Base-by-base conservation (phyloP, 331 rosid genomes). In the Spiraea crenata region DNA sequence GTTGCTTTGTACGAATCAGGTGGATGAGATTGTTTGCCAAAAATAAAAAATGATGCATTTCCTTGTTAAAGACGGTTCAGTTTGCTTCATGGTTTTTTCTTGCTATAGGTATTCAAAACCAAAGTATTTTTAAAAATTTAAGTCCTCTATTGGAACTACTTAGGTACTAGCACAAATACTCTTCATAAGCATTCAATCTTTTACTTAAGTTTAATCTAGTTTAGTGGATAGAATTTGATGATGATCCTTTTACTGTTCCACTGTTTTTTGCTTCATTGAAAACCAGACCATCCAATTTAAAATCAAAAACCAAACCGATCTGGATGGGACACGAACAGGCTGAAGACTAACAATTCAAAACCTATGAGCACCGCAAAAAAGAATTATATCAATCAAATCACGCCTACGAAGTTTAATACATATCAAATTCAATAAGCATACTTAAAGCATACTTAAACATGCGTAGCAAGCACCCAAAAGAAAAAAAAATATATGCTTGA, bases 401-500 rank as follows among this genome's bases (percentile, higher is more conserved):
- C 31, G 2, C 31, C 31, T 25, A 25, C 31, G 2, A 25, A 25
- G 31, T 25, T 45, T 11, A 8, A 17, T 31, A 63, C 16, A 39
- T 38, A 20, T 40, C 54, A 70, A 58, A 75, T 58, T 50, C 45
- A 68, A 40, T 56, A 65, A 57, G 41, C 14, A 75, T 44, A 63
- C 37, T 58, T 44, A 63, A 65, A 57, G 41, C 14, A 75, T 44
- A 63, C 37, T 58, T 44, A 63, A 45, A 74, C 73, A 72, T 41
- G 17, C 71, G 39, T 59, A 55, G 31, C 58, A 42, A 48, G 76
- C 52, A 69, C 42, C 65, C 58, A 51, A 57, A 51, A 38, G 52
- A 46, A 62, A 65, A 20, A 59, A 59, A 76, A 65, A 58, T 66
- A 75, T 72, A 42, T 39, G 73, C 51, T 63, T 48, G 34, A 74